Base-by-base conservation (phyloP, 257 asterid species). In the Solanum appendiculatum region DNA sequence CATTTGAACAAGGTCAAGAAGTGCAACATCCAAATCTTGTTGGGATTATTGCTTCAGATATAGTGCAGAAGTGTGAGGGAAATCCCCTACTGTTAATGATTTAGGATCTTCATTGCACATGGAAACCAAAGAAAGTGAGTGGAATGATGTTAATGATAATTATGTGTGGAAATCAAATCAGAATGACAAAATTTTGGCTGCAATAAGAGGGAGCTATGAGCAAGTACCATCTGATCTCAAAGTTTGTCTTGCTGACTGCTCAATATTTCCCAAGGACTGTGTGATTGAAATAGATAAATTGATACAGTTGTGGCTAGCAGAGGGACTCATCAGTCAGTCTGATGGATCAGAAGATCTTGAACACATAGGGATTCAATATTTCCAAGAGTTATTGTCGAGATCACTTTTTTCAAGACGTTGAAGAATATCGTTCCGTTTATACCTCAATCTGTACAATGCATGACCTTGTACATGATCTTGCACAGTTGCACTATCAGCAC, bases 381-480 rank as follows among this genome's bases (percentile, higher is more conserved):
- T 84, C 23, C 36, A 36, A 27, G 20, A 84, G 86, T 84, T 84
- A 12, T 25, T 15, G 42, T 84, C 25, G 18, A 84, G 42, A 64
- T 84, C 86, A n/a, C 74, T 84, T 84, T 46, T 84, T 83, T 15
- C 86, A 84, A 46, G 60, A 36, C 9, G 37, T 37, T 39, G 75
- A 39, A 23, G 60, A 60, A 60, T 27, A 84, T 73, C 31, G 82
- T 21, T 21, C 82, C 20, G 11, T 36, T 21, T 40, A 25, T 72
- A 36, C 80, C 58, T 60, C 56, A 36, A 27, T 29, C 44, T 83
- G 75, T 46, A 84, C 9, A 39, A 13, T 84, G 58, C 74, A 64
- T 40, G 86, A 84, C 64, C 78, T 64, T 64, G 39, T 84, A 39
- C 80, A 84, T 37, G 86, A 84, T 84, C 74, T n/a, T n/a, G n/a